Percentiles rank a stretch among this genome's conserved stretches.
Conservation (phyloP, 140 eudicot species). For the Ambrosia hybrid region DNA sequence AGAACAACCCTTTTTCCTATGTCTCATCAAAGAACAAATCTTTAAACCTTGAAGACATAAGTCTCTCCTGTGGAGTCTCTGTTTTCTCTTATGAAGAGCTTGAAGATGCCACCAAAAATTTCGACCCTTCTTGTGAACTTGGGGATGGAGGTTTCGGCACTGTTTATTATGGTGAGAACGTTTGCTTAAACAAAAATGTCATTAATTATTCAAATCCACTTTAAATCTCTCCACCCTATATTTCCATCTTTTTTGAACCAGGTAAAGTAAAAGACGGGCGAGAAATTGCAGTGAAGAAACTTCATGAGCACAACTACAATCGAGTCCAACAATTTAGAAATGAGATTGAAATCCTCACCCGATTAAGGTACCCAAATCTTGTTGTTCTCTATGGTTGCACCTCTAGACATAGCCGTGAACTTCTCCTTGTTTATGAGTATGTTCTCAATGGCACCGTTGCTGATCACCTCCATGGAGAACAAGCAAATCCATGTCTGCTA, state of each 20-base stretch:
- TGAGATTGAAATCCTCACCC: constrained; percentile 42
- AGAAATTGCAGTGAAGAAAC: constrained; percentile 76
- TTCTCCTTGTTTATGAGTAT: neutral
- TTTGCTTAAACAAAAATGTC: neutral
- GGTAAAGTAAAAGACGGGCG: constrained; percentile 70
- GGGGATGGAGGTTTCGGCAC: constrained; percentile 63
- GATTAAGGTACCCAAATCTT: constrained; percentile 56
- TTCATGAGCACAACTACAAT: constrained; percentile 33
- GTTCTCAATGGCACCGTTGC: constrained; percentile 60
- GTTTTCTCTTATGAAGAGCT: constrained; percentile 60
- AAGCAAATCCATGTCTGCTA: constrained; percentile 28
- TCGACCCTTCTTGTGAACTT: neutral
- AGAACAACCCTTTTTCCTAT: neutral
- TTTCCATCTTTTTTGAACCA: constrained; percentile 22
- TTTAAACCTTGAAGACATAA: constrained; percentile 38
- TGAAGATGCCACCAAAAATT: constrained; percentile 41
- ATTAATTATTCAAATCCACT: neutral
- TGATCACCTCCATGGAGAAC: constrained; percentile 32
- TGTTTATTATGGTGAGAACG: constrained; percentile 50
- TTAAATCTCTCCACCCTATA: neutral
- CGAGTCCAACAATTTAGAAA: too few relatives aligned
- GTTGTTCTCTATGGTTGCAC: constrained; percentile 77
- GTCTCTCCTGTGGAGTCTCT: constrained; percentile 42
- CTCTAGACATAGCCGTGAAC: constrained; percentile 39
- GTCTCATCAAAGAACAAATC: constrained; percentile 4